Evolutionary conservation across 768 basidiomycete genomes (phyloP).

Genomic region (Hygrocybe punicea): DNA sequence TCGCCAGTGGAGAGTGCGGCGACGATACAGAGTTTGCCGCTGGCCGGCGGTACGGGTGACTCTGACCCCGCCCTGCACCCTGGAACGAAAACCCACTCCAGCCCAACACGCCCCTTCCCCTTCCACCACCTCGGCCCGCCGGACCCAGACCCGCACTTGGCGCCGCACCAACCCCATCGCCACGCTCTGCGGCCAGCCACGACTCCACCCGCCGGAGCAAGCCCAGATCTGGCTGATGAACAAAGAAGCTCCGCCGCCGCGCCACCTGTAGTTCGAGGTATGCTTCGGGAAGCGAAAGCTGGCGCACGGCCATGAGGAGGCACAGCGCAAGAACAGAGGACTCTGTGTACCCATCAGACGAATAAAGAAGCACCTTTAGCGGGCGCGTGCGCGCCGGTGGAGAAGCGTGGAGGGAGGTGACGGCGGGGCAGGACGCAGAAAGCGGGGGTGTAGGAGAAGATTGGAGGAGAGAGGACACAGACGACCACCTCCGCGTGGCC

Average conservation of each 20-base stretch:
- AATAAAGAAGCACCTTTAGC: conserved; percentile 74
- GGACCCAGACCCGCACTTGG: conserved; percentile 14
- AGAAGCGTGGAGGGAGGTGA: conserved; percentile 16
- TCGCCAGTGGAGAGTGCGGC: conserved; percentile 25
- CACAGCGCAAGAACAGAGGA: conserved; percentile 83
- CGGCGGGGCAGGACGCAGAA: conserved; percentile 18
- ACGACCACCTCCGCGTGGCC: conserved; percentile 41
- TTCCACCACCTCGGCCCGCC: conserved; percentile 33
- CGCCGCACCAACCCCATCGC: conserved; percentile 39
- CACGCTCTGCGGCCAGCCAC: conserved; percentile 28
- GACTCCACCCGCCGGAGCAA: conserved; percentile 69
- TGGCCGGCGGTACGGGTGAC: conserved; percentile 32
- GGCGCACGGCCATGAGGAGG: conserved; percentile 76
- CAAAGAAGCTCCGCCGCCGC: conserved; percentile 83
- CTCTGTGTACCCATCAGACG: conserved; percentile 90
- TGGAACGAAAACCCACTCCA: background rate
- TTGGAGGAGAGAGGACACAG: conserved; percentile 22
- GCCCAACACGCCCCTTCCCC: conserved; percentile 10
- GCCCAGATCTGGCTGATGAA: conserved; percentile 78
- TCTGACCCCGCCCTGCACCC: background rate
- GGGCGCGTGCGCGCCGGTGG: conserved; percentile 48
- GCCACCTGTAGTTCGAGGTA: conserved; percentile 87
- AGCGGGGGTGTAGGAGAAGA: background rate
- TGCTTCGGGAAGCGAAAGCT: conserved; percentile 75
- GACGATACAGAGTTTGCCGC: conserved; percentile 53